Conservation (phyloP, 1,139 yeast species). For the Pichiaceae sp. region DNA sequence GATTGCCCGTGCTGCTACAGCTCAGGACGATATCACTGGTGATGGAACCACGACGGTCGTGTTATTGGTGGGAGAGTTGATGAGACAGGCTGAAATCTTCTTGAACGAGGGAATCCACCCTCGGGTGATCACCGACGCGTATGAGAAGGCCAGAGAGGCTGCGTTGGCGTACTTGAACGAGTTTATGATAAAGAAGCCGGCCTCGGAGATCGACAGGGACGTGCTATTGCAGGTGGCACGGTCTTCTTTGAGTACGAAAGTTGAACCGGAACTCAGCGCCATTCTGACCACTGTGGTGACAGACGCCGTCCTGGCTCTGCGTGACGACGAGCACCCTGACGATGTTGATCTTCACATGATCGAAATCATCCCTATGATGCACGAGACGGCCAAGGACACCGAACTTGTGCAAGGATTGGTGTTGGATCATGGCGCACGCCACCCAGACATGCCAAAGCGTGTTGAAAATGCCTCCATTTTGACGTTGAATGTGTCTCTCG, state of each 20-base stretch:
- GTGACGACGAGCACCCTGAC: constrained; percentile 36
- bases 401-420: constrained; percentile 82
- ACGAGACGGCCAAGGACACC: constrained; percentile 78
- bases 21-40: constrained; percentile 98
- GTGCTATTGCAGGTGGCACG: constrained; percentile 86
- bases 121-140: constrained; percentile 88
- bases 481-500: constrained; percentile 87
- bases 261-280: constrained; percentile 64
- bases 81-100: constrained; percentile 91
- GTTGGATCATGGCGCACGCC: constrained; percentile 97
- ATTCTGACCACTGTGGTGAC: constrained; percentile 89
- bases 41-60: constrained; percentile 99
- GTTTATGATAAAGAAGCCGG: constrained; percentile 34
- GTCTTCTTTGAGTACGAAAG: constrained; percentile 82
- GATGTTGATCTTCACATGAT: constrained; percentile 90
- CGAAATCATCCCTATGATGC: constrained; percentile 98
- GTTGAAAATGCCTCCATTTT: constrained; percentile 78
- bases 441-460: constrained; percentile 96
- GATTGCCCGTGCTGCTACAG: constrained; percentile 98
- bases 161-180: constrained; percentile 60
- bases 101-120: constrained; percentile 95
- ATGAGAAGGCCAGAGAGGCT: constrained; percentile 79
- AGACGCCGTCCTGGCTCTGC: constrained; percentile 85
- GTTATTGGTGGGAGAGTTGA: constrained; percentile 84
- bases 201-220: constrained; percentile 57